Conservation (phyloP, 495 filamentous ascomycete species). For the Haplographium delicatum region DNA sequence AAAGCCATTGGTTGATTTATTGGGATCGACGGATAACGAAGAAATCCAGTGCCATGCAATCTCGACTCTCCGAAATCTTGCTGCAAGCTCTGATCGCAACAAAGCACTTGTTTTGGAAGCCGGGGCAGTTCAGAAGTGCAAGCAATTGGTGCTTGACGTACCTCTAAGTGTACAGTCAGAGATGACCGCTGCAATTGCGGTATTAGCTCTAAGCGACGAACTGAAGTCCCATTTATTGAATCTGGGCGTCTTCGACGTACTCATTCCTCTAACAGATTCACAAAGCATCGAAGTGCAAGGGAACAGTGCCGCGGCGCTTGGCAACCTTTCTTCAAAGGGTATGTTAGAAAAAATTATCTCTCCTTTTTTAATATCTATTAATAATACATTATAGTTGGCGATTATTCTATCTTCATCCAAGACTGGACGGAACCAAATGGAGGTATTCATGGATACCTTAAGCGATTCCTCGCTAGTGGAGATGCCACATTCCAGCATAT, state of each 20-base stretch:
- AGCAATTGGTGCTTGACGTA: constrained; percentile 89
- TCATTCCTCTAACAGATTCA: constrained; percentile 92
- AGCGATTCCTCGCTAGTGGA: constrained; percentile 85
- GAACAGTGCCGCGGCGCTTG: constrained; percentile 92
- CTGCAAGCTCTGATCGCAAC: constrained; percentile 93
- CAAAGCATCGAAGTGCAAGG: constrained; percentile 97
- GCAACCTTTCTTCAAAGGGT: constrained; percentile 98
- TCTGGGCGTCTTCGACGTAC: constrained; percentile 90
- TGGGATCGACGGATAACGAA: constrained; percentile 95
- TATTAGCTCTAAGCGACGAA: constrained; percentile 94
- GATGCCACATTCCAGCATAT: constrained; percentile 99
- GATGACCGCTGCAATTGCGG: constrained; percentile 98
- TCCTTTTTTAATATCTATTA: constrained; percentile 2
- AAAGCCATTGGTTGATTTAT: constrained; percentile 84
- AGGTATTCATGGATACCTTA: constrained; percentile 92
- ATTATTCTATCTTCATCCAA: constrained; percentile 92
- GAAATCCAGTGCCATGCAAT: constrained; percentile 99
- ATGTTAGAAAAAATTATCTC: constrained; percentile 25
- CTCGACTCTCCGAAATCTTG: constrained; percentile 91
- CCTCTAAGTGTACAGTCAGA: constrained; percentile 94
- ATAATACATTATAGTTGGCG: constrained; percentile 60
- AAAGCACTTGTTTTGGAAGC: constrained; percentile 95
- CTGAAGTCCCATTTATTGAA: constrained; percentile 88
- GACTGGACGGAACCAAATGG: constrained; percentile 90
- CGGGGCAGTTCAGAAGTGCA: constrained; percentile 97